Evolutionary conservation across 1,139 yeast species (phyloP), one percentile per base, ranked within the genome.

Genomic region (Nakaseomyces glabratus): DNA sequence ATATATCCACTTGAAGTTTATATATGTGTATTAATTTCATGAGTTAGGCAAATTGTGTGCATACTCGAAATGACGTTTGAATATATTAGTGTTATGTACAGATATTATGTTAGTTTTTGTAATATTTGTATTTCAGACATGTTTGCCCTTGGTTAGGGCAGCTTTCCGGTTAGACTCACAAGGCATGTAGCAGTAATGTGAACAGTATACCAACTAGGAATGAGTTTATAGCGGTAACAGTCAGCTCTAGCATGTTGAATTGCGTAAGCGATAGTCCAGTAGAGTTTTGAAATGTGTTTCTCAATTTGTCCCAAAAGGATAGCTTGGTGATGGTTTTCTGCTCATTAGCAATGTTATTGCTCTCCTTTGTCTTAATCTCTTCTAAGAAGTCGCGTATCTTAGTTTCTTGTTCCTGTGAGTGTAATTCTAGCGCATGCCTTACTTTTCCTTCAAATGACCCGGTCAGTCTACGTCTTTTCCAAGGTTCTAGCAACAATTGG

Each of bases 401-500:
- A n/a, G n/a, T 5, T 24, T 44, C 42, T 32, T 47, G 46, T 21
- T 49, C 48, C 7, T 37, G 28, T 4, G 57, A 37, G 34, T 61
- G 51, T 24, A 65, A 65, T 10, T 62, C 64, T 22, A 81, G 56
- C 4, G 77, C 73, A 17, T 61, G 62, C 44, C 68, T 74, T 6
- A 86, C 93, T 53, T 81, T 82, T 15, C 69, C 76, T 50, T 88
- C 96, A 61, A 90, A 90, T 0, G 90, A 74, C 4, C 73, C 75
- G 12, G 88, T 94, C 44, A 90, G 62, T 38, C 90, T 65, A 37
- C 73, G 66, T 43, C 98, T 65, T 53, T 88, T 90, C 93, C 95
- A 85, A 0, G 99, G 98, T 61, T 93, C 99, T 33, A 93, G 74
- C 0, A 86, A 68, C 46, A 90, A 65, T 40, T 93, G 95, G 10